Evolutionary conservation across 306 rosid genomes (phyloP).

Genomic region (Cicer judaicum): DNA sequence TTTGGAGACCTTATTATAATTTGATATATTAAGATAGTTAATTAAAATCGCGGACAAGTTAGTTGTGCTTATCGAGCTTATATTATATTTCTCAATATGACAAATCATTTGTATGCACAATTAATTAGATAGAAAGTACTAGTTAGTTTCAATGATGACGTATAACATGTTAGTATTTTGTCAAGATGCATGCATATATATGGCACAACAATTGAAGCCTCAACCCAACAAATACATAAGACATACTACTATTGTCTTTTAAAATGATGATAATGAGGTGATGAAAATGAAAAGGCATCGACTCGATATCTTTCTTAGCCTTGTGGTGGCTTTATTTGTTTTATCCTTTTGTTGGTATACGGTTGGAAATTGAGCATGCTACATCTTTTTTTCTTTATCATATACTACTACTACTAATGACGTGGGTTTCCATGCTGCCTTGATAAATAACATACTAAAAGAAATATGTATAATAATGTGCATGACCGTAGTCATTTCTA

Average conservation of each 20-base stretch:
- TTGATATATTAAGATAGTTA: too few species aligned
- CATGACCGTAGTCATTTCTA: slow-evolving; percentile 23
- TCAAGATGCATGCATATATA: slow-evolving; percentile 46
- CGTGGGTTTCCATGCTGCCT: slow-evolving; percentile 37
- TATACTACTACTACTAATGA: slow-evolving; percentile 28
- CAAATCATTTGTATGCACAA: slow-evolving; percentile 29
- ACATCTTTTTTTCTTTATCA: slow-evolving; percentile 8
- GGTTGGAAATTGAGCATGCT: slow-evolving; percentile 37
- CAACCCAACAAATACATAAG: slow-evolving; percentile 23
- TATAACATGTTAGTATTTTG: slow-evolving; percentile 37
- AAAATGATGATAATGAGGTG: slow-evolving; percentile 25
- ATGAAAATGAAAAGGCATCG: slow-evolving; percentile 41
- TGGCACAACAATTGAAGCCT: slow-evolving; percentile 40
- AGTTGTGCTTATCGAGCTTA: slow-evolving; percentile 9
- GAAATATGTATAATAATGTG: background rate
- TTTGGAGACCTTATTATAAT: too few species aligned
- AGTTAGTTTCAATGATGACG: slow-evolving; percentile 51
- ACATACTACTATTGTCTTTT: slow-evolving; percentile 18
- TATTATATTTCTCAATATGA: slow-evolving; percentile 25
- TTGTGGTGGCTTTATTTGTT: slow-evolving; percentile 40
- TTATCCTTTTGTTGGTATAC: slow-evolving; percentile 41
- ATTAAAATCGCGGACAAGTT: background rate
- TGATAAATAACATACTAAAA: background rate
- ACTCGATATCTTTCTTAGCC: slow-evolving; percentile 25
- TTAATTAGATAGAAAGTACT: slow-evolving; percentile 54